phyloP scores from a whole-genome alignment of 2,329 filamentous ascomycete genomes.

The Fusarium fracticaudum region DNA sequence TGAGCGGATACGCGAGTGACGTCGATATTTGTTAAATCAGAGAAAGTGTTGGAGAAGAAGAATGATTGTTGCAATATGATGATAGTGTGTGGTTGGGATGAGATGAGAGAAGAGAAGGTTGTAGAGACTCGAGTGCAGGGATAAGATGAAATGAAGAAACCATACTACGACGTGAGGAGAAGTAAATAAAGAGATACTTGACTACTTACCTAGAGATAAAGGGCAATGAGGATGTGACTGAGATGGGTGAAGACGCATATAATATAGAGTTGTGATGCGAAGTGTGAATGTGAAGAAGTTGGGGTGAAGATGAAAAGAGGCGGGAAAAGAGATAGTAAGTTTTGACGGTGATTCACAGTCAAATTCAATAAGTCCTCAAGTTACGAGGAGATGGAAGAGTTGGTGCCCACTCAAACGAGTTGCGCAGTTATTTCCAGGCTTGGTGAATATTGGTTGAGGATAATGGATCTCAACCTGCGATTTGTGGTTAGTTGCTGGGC shows the following conservation, averaged over 20 bases:
- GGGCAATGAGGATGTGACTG: background rate
- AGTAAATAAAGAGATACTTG: background rate
- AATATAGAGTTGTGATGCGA: background rate
- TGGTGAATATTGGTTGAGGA: background rate
- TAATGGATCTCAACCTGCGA: background rate
- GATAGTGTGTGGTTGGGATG: background rate
- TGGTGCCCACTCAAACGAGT: background rate
- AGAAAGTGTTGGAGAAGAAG: background rate
- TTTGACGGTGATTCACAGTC: slow-evolving; percentile 20
- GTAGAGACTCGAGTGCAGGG: background rate
- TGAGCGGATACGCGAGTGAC: background rate
- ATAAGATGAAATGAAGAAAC: background rate
- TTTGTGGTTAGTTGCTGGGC: slow-evolving; percentile 30
- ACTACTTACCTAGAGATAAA: background rate
- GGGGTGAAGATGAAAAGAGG: slow-evolving; percentile 10
- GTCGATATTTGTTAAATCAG: background rate
- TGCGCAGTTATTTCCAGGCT: background rate
- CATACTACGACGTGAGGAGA: background rate
- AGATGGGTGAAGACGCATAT: background rate
- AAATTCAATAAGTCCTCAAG: background rate
- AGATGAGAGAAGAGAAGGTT: background rate
- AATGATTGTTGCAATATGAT: background rate
- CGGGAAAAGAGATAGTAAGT: background rate
- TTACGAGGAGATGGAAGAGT: background rate
- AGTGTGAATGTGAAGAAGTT: slow-evolving; percentile 9